Evolutionary conservation across 1,139 yeast genomes (phyloP).

Genomic region (Taphrina pruni): DNA sequence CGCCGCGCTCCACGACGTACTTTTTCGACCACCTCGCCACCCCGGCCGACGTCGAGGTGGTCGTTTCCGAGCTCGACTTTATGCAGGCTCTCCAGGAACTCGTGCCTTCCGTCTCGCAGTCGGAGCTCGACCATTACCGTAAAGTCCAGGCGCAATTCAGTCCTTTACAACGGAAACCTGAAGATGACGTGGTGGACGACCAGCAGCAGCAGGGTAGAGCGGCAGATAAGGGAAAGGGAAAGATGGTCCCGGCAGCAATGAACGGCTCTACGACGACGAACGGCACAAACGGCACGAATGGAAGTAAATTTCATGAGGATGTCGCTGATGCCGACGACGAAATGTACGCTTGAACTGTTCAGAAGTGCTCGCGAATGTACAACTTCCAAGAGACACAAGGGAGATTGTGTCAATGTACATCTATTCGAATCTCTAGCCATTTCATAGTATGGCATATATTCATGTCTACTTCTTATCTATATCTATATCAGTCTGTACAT

Average conservation of each 20-base stretch:
- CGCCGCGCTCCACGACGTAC: constrained; percentile 68
- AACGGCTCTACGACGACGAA: constrained; percentile 4
- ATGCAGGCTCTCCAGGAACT: constrained; percentile 71
- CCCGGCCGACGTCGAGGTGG: constrained; percentile 68
- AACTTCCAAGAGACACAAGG: too few species aligned
- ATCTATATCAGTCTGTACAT: neutral
- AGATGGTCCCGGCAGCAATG: neutral
- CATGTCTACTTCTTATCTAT: too few species aligned
- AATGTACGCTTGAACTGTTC: constrained; percentile 18
- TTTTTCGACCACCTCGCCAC: constrained; percentile 90
- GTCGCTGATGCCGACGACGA: constrained; percentile 27
- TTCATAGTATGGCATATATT: too few species aligned
- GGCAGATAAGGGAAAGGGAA: constrained; percentile 32
- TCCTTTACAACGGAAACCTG: constrained; percentile 4
- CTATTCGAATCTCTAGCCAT: neutral
- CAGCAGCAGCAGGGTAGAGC: neutral
- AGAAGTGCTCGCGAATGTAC: too few species aligned
- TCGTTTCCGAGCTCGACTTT: constrained; percentile 75
- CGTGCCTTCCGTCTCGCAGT: constrained; percentile 84
- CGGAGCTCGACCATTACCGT: constrained; percentile 81
- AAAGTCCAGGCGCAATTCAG: constrained; percentile 72
- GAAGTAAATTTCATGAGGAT: constrained; percentile 10
- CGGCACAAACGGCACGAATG: constrained; percentile 20
- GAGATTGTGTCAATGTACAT: neutral
- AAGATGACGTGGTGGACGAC: neutral